Evolutionary conservation across 331 rosid species (phyloP).

Genomic region (Pyracantha coccinea): DNA sequence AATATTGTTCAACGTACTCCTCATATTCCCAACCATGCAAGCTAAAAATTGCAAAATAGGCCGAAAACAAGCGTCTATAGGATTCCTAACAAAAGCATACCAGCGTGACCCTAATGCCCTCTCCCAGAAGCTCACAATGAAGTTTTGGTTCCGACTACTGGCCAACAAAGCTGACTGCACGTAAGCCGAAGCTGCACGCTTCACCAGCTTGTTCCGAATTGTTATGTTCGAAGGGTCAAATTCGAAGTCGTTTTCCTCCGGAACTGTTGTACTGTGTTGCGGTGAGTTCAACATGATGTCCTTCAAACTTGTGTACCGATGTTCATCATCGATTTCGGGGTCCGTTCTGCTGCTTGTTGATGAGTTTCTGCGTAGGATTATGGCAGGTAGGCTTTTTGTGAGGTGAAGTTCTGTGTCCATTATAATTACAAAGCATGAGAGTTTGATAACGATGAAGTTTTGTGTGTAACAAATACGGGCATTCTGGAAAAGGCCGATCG

Average conservation of each 20-base stretch:
- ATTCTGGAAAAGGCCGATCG: neutral
- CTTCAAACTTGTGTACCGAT: slow-evolving; percentile 58
- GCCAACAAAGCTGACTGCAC: slow-evolving; percentile 41
- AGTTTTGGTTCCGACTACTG: slow-evolving; percentile 22
- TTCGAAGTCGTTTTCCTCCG: slow-evolving; percentile 38
- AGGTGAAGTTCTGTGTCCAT: slow-evolving; percentile 31
- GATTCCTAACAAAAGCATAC: slow-evolving; percentile 17
- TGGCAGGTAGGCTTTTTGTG: neutral
- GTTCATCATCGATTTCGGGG: slow-evolving; percentile 8
- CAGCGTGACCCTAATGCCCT: slow-evolving; percentile 30
- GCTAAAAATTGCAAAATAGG: slow-evolving; percentile 34
- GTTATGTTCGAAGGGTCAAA: slow-evolving; percentile 39
- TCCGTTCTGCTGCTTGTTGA: neutral
- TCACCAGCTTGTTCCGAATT: slow-evolving; percentile 48
- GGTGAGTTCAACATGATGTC: slow-evolving; percentile 45
- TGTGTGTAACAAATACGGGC: neutral
- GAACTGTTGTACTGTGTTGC: slow-evolving; percentile 2
- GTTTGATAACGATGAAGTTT: neutral
- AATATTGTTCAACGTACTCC: neutral
- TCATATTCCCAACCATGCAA: slow-evolving; percentile 10
- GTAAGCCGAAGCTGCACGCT: slow-evolving; percentile 61
- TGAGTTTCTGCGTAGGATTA: slow-evolving; percentile 19
- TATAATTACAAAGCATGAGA: neutral
- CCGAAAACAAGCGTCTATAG: slow-evolving; percentile 29
- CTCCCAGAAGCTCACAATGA: slow-evolving; percentile 38